Evolutionary conservation across 352 stramenopile species (phyloP), one percentile per base, ranked within the genome.

Genomic region (Phytophthora nicotianae): DNA sequence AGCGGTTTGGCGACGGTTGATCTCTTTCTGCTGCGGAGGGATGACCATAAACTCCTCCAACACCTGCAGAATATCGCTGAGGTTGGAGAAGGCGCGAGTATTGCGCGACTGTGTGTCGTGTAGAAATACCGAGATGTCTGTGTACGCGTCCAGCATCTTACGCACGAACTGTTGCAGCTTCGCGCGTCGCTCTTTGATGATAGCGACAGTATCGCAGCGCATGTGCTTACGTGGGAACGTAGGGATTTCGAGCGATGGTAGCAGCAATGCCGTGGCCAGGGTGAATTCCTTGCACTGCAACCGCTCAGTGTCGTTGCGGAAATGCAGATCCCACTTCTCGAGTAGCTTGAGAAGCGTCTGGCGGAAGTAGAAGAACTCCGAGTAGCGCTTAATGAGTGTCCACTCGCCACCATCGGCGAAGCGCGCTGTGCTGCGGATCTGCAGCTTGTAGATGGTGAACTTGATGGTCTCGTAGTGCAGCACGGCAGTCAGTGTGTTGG

Each of bases 401-500:
- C 79, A 91, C 69, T 71, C 71, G 53, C 59, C 65, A 4, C 50
- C 54, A 24, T 73, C 69, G 8, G 52, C 42, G 21, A 54, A 53
- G 16, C 62, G 71, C 17, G 54, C 51, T 20, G 64, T 77, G 48
- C 74, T 83, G 51, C 65, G 65, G 62, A 89, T 84, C 50, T 81
- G 69, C 43, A 91, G 69, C 46, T 77, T 74, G 73, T 91, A 91
- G 13, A 89, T 53, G 19, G 83, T 91, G 49, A 89, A 82, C 29
- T 78, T 80, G 46, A 79, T 69, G 17, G 60, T 60, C 17, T 79
- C 71, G 47, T 38, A 57, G 54, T 77, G 52, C 57, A 79, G 57
- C 48, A 70, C 68, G 6, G 75, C 72, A 20, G 68, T 76, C 38
- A 84, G 54, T 35, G 68, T 69, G 46, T 81, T 77, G 48, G 73